phyloP scores from a whole-genome alignment of 2,329 filamentous ascomycete genomes.

The Paramyrothecium roridum region DNA sequence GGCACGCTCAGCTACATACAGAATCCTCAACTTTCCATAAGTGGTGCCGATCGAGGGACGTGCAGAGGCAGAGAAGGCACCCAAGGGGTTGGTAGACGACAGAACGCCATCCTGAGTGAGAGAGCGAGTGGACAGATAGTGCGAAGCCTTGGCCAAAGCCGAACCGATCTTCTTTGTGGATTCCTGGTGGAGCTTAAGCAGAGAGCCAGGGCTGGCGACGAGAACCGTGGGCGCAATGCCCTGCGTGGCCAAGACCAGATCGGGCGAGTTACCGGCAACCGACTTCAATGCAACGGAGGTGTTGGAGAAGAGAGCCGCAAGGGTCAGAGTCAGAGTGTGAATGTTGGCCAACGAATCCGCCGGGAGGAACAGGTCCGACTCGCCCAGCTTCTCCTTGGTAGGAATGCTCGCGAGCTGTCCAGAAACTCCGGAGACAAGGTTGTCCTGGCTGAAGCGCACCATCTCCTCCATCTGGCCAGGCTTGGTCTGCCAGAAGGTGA shows the following conservation, averaged over 20 bases:
- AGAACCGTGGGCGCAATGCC: slow-evolving; percentile 79
- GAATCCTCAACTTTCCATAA: slow-evolving; percentile 73
- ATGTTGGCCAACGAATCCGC: slow-evolving; percentile 77
- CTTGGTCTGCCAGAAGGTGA: slow-evolving; percentile 65
- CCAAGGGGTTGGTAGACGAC: slow-evolving; percentile 47
- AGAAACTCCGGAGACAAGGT: slow-evolving; percentile 83
- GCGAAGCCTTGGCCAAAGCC: slow-evolving; percentile 63
- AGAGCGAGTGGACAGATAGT: slow-evolving; percentile 68
- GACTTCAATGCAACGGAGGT: slow-evolving; percentile 85
- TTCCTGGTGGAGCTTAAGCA: slow-evolving; percentile 64
- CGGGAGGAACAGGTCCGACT: slow-evolving; percentile 79
- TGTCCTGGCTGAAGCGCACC: slow-evolving; percentile 76
- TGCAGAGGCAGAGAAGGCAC: slow-evolving; percentile 54
- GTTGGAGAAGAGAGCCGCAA: slow-evolving; percentile 82
- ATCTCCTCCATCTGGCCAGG: slow-evolving; percentile 59
- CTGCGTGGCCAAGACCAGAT: slow-evolving; percentile 70
- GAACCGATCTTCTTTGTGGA: slow-evolving; percentile 58
- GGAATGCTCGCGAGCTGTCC: slow-evolving; percentile 76
- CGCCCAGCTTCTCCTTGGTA: slow-evolving; percentile 66
- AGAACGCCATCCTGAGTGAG: slow-evolving; percentile 71
- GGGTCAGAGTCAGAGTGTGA: slow-evolving; percentile 74
- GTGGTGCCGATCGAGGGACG: slow-evolving; percentile 57
- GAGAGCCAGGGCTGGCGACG: slow-evolving; percentile 71
- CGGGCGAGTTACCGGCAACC: slow-evolving; percentile 69
- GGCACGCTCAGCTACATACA: slow-evolving; percentile 74